Evolutionary conservation across 495 filamentous ascomycete species (phyloP), one percentile per base, ranked within the genome.

Genomic region (Xylaria venustula): DNA sequence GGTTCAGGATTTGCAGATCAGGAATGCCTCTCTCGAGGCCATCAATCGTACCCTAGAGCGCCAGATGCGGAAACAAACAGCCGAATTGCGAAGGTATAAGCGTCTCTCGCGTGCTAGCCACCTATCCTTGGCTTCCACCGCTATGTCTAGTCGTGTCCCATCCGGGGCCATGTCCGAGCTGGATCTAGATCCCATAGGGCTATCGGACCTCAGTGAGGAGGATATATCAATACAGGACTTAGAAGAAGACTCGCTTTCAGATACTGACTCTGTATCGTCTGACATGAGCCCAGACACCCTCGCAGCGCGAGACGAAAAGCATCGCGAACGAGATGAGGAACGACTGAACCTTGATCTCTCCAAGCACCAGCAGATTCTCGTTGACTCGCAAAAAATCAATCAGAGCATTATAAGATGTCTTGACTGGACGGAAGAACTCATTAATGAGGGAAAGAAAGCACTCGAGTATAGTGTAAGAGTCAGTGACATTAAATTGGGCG

Each of bases 1-100:
- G 73, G 93, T 99, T 28, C 79, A 98, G 64, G 94, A 99, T 71
- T 79, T 99, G n/a, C 90, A 99, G 68, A 99, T 99, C 60, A 96
- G 90, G 62, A 99, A 99, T 64, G 93, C 91, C 2, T 96, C 92
- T 22, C 83, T 99, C 7, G 82, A 96, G 28, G 95, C 95, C n/a
- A 97, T 99, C 74, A 99, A 99, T 67, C 85, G 92, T 49, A 92
- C 91, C 0, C 77, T 99, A 1, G 94, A 99, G 73, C 83, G 90
- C 9, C 90, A 97, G 66, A 85, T 99, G 73, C 84, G 91, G 5
- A 94, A 94, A 66, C 94, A 98, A 68, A 91, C 90, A 20, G 84
- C 90, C 7, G 93, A 99, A 72, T 72, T 99, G 37, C 86, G 93
- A 26, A 82, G 91, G 28, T 97, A 85, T 67, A 85, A 90, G 25